These are phyloP conservation scores for Fusarium sp. DNA, from an alignment of 2,329 filamentous ascomycete genomes.

Conservation along the genomic window DNA sequence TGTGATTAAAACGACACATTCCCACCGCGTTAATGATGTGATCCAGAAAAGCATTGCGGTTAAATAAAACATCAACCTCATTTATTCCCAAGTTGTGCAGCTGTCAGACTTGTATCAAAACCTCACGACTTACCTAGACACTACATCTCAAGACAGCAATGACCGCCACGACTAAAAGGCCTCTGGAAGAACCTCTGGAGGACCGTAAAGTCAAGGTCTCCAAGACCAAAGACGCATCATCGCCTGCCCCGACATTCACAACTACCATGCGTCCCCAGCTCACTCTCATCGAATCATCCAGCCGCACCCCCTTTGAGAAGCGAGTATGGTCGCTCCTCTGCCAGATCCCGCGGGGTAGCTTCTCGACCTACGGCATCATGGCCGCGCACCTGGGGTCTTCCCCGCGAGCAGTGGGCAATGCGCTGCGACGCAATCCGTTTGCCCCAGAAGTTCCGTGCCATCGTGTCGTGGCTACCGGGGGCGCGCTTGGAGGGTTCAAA, in stretches of 20 bases:
- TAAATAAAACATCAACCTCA: neutral
- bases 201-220: conserved; percentile 22
- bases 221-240: conserved; percentile 18
- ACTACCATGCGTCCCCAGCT: conserved; percentile 52
- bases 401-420: conserved; percentile 80
- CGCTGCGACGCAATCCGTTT: conserved; percentile 81
- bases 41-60: neutral
- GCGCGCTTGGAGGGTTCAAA: conserved; percentile 76
- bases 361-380: conserved; percentile 81
- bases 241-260: neutral
- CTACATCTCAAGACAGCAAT: conserved; percentile 11
- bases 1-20: conserved; percentile 9
- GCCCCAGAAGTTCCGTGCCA: conserved; percentile 85
- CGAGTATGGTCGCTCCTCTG: conserved; percentile 75
- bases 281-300: conserved; percentile 55
- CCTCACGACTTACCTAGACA: neutral
- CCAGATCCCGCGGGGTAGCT: conserved; percentile 77
- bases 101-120: neutral
- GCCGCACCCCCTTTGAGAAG: conserved; percentile 65
- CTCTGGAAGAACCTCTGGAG: conserved; percentile 29
- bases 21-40: neutral
- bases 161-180: conserved; percentile 28
- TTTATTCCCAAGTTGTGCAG: neutral
- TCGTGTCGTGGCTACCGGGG: conserved; percentile 77
- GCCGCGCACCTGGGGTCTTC: conserved; percentile 74